Conservation (phyloP, 2,329 filamentous ascomycete genomes). For the Diaporthe citriasiana region DNA sequence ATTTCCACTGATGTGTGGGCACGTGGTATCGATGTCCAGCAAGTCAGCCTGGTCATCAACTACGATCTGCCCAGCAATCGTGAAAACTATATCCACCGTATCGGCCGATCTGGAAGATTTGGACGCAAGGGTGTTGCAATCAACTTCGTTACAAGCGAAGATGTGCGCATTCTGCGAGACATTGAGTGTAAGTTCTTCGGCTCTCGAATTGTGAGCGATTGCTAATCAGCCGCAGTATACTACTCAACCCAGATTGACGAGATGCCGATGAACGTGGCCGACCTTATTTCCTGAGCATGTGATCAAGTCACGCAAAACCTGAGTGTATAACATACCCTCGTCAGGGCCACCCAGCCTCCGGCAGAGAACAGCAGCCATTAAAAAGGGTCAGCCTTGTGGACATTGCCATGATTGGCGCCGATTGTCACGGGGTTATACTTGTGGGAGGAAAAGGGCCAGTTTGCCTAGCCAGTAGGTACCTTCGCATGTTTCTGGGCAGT, state of each 20-base stretch:
- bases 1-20: conserved; percentile 98
- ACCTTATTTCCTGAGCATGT: conserved; percentile 73
- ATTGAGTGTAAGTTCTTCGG: conserved; percentile 78
- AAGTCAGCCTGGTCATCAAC: conserved; percentile 99
- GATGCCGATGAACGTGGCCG: conserved; percentile 97
- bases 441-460: conserved; percentile 43
- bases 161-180: conserved; percentile 99
- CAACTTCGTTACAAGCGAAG: conserved; percentile 99
- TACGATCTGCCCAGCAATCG: conserved; percentile 99
- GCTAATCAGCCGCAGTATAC: conserved; percentile 67
- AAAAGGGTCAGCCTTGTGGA: not conserved
- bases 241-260: conserved; percentile 99
- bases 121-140: conserved; percentile 99
- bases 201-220: not conserved
- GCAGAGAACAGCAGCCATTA: not conserved
- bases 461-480: conserved; percentile 39
- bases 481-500: no score
- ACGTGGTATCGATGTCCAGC: conserved; percentile 99
- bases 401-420: conserved; percentile 19
- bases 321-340: not conserved
- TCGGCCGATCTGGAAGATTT: conserved; percentile 99
- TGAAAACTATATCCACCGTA: conserved; percentile 99
- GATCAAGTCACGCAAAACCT: not conserved
- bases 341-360: not conserved
- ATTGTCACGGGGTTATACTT: conserved; percentile 23